These are phyloP conservation scores for Aspergillus viridinutans DNA, from an alignment of 2,329 filamentous ascomycete species.

Conservation along the genomic window DNA sequence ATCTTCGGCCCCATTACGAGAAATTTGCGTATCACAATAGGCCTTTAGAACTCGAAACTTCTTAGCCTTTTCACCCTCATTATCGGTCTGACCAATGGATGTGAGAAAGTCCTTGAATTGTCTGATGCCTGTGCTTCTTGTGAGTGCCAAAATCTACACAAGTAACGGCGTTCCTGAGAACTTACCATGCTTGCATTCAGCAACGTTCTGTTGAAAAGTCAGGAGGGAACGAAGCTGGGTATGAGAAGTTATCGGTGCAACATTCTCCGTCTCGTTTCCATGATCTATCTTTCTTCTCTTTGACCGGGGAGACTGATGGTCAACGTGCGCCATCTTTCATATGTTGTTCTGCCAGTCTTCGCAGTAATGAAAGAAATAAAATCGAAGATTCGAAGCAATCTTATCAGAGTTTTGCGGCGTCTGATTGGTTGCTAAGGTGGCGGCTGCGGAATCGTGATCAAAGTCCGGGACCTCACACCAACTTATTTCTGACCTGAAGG, in stretches of 20 bases:
- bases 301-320: constrained; percentile 28
- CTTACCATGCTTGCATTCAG: constrained; percentile 60
- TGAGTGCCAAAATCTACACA: not conserved
- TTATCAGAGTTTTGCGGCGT: constrained; percentile 17
- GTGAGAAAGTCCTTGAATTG: constrained; percentile 44
- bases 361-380: not conserved
- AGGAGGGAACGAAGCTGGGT: constrained; percentile 67
- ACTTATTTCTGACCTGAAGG: not conserved
- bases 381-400: not conserved
- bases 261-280: constrained; percentile 11
- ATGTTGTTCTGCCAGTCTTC: constrained; percentile 16
- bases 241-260: constrained; percentile 41
- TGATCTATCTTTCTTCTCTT: constrained; percentile 41
- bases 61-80: constrained; percentile 32
- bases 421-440: constrained; percentile 11
- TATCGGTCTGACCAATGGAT: constrained; percentile 35
- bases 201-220: constrained; percentile 65
- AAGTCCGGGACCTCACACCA: not conserved
- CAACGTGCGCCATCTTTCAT: constrained; percentile 30
- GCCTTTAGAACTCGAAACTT: constrained; percentile 43
- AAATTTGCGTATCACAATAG: constrained; percentile 52
- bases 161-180: constrained; percentile 16
- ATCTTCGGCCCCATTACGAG: constrained; percentile 45
- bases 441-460: not conserved
- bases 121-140: constrained; percentile 32